phyloP scores from a whole-genome alignment of 768 basidiomycete species.

The Fomitopsis serialis region DNA sequence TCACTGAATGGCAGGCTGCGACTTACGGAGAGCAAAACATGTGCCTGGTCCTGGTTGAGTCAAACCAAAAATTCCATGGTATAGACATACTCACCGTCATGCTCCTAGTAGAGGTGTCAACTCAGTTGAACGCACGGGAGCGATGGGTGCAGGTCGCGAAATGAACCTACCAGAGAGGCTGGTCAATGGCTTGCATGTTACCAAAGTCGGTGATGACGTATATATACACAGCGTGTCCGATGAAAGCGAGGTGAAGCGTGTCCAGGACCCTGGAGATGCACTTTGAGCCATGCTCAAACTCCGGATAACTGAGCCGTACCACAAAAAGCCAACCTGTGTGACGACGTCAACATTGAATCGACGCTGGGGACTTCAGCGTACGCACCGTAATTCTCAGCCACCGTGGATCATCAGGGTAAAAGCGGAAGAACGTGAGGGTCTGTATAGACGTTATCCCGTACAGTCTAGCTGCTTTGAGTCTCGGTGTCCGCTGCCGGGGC shows the following conservation, averaged over 20 bases:
- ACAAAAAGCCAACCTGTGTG: no score
- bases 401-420: neutral
- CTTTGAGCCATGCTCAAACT: neutral
- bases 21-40: conserved; percentile 11
- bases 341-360: no score
- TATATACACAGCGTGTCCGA: conserved; percentile 11
- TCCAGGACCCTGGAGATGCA: conserved; percentile 14
- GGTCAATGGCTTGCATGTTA: neutral
- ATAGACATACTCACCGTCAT: conserved; percentile 1
- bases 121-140: neutral
- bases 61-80: neutral
- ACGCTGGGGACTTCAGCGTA: no score
- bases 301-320: no score
- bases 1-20: neutral
- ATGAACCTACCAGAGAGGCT: conserved; percentile 6
- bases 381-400: neutral
- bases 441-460: neutral
- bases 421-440: neutral
- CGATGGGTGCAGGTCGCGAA: no score
- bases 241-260: conserved; percentile 12
- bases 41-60: neutral
- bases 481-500: neutral
- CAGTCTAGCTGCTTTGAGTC: neutral
- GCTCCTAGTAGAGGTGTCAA: conserved; percentile 7
- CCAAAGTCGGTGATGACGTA: conserved; percentile 9